Percentiles rank a stretch among this genome's conserved stretches.
These are phyloP conservation scores for Mycena vulgaris DNA, from an alignment of 768 basidiomycete genomes.

Conservation along the genomic window DNA sequence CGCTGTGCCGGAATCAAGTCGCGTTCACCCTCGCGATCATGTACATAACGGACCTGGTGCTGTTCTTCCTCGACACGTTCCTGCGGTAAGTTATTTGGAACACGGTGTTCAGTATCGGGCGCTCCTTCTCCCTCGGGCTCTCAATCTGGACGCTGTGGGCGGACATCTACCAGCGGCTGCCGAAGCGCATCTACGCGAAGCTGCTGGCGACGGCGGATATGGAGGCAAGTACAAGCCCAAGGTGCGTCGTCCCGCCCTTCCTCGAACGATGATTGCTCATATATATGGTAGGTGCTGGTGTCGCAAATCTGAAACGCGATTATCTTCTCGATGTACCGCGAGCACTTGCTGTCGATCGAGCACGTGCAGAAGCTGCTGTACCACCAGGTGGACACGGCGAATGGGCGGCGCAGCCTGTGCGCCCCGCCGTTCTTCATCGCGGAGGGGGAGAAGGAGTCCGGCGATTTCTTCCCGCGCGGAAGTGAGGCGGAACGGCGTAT, in stretches of 20 bases:
- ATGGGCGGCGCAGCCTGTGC: slow-evolving; percentile 82
- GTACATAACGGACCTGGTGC: slow-evolving; percentile 97
- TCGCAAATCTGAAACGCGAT: slow-evolving; percentile 99
- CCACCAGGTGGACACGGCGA: slow-evolving; percentile 85
- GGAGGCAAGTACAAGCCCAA: slow-evolving; percentile 99
- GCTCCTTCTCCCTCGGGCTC: slow-evolving; percentile 91
- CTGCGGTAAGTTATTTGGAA: slow-evolving; percentile 99
- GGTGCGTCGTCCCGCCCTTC: slow-evolving; percentile 59
- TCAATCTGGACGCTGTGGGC: slow-evolving; percentile 99
- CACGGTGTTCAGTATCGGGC: slow-evolving; percentile 90
- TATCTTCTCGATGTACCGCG: slow-evolving; percentile 99
- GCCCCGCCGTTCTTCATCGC: slow-evolving; percentile 99
- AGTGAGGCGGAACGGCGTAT: slow-evolving; percentile 98
- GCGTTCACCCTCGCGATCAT: slow-evolving; percentile 97
- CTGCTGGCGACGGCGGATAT: slow-evolving; percentile 93
- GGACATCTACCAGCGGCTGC: slow-evolving; percentile 95
- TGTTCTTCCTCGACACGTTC: slow-evolving; percentile 99
- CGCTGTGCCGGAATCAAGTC: slow-evolving; percentile 92
- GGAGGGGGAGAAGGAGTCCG: slow-evolving; percentile 87
- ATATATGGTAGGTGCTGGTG: slow-evolving; percentile 83
- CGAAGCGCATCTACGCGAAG: slow-evolving; percentile 98
- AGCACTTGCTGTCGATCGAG: slow-evolving; percentile 98
- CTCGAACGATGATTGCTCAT: neutral
- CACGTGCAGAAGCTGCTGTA: slow-evolving; percentile 98
- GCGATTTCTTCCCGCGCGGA: slow-evolving; percentile 94